These are phyloP conservation scores for Fragaria vesca DNA, from an alignment of 306 rosid species.

Conservation along the genomic window DNA sequence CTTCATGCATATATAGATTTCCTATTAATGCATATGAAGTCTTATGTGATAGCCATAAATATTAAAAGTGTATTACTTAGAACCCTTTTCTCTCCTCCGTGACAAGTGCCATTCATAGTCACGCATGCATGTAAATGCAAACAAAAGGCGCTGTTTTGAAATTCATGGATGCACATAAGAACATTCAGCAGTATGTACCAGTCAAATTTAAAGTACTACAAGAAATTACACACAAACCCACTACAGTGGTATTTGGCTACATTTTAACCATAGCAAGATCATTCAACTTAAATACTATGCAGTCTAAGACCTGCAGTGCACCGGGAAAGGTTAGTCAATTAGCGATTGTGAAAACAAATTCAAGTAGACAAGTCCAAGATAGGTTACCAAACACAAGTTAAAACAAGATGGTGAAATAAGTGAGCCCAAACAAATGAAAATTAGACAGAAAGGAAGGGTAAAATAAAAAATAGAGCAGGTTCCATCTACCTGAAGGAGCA, in stretches of 20 bases:
- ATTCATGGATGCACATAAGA: background rate
- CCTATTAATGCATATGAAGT: background rate
- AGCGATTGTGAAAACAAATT: background rate
- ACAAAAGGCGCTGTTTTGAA: background rate
- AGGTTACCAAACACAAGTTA: conserved; percentile 3
- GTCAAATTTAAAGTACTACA: background rate
- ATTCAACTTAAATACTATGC: background rate
- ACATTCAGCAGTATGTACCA: background rate
- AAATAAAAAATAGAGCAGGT: conserved; percentile 10
- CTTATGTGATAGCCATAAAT: background rate
- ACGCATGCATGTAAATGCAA: background rate
- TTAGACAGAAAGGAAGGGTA: conserved; percentile 13
- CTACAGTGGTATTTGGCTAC: background rate
- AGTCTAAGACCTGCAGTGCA: background rate
- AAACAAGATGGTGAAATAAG: conserved; percentile 13
- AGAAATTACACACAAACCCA: background rate
- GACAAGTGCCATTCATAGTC: background rate
- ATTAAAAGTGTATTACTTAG: background rate
- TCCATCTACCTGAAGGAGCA: conserved; percentile 63
- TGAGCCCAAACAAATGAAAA: background rate
- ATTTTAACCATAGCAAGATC: background rate
- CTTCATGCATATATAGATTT: background rate
- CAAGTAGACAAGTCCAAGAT: conserved; percentile 17
- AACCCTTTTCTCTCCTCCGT: background rate
- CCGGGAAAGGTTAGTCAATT: background rate